Evolutionary conservation across 2,329 filamentous ascomycete species (phyloP), one percentile per base, ranked within the genome.

Genomic region (Xylariaceae sp.): DNA sequence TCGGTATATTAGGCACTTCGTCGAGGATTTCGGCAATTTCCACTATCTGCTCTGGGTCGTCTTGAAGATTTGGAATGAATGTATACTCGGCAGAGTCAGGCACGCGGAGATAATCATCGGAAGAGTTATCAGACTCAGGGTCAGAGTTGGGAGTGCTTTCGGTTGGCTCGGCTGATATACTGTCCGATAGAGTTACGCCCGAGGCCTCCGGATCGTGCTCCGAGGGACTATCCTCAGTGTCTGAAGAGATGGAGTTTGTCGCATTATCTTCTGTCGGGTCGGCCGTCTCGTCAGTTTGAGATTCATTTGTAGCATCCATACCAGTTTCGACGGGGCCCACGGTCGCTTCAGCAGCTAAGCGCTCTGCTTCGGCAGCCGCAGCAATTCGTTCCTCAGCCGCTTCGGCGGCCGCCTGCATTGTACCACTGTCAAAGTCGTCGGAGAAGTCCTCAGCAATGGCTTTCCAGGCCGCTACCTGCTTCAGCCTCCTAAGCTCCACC

Each of bases 381-480:
- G 67, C 62, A 52, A 65, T 63, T n/a, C 66, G 65, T 60, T 71
- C 65, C 4, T 70, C 66, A 2, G 70, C 73, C 2, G 68, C 74
- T 43, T 79, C 77, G 5, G 77, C 82, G 26, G 81, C 80, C 7
- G 78, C 73, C 49, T 83, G 80, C 64, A 87, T 80, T 12, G 74
- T 74, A 49, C 85, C 85, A 45, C 81, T 84, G 47, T 87, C 85
- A 65, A 95, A 97, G 68, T 95, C 85, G 50, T 94, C 85, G 9
- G 83, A 86, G 2, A 80, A 74, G 68, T 97, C 92, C 37, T 79
- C 74, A 6, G 88, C 85, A 39, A 79, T 77, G 41, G 96, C 81
- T 74, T 97, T 97, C 86, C 87, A 95, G 56, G 79, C 80, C 6
- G 87, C 88, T 55, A 94, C 87, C 60, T 91, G 84, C 78, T 94